Percentiles rank a stretch among this genome's conserved stretches.
These are phyloP conservation scores for Magnusiomyces sp. DNA, from an alignment of 1,139 yeast genomes.

Conservation along the genomic window DNA sequence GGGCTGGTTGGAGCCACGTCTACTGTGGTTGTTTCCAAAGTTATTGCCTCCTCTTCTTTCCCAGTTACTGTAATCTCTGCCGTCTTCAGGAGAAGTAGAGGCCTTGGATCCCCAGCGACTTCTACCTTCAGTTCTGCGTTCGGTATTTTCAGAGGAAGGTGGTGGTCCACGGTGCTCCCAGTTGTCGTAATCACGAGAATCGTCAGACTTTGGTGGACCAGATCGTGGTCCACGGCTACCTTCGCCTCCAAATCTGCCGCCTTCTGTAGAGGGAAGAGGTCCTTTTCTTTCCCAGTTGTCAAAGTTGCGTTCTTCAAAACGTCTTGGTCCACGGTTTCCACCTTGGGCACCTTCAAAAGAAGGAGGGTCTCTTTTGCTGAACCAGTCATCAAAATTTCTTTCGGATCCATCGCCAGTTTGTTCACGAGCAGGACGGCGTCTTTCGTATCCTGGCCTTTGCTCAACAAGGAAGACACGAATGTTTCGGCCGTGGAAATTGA, in stretches of 20 bases:
- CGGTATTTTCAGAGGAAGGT: constrained; percentile 16
- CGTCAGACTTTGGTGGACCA: constrained; percentile 16
- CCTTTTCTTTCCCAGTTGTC: constrained; percentile 29
- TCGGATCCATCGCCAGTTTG: constrained; percentile 17
- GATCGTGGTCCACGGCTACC: constrained; percentile 24
- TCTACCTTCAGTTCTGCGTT: constrained; percentile 2
- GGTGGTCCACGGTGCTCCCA: constrained; percentile 33
- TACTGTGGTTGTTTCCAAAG: constrained; percentile 6
- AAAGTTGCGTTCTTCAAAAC: constrained; percentile 24
- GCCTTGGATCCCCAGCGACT: background rate
- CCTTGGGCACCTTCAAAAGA: no score
- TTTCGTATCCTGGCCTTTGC: constrained; percentile 16
- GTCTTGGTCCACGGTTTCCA: no score
- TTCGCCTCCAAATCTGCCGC: constrained; percentile 25
- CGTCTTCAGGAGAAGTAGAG: background rate
- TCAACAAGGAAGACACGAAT: constrained; percentile 76
- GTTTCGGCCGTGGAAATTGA: constrained; percentile 65
- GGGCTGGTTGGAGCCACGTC: no score
- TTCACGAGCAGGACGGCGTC: constrained; percentile 18
- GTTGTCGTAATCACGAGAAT: constrained; percentile 27
- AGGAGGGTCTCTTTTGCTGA: no score
- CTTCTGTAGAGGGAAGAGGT: constrained; percentile 26
- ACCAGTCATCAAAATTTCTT: constrained; percentile 29
- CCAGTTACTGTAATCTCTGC: constrained; percentile 8
- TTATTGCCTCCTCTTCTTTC: constrained; percentile 2